Evolutionary conservation across 2,329 filamentous ascomycete species (phyloP), one percentile per base, ranked within the genome.

Genomic region (Elsinoe batatas): DNA sequence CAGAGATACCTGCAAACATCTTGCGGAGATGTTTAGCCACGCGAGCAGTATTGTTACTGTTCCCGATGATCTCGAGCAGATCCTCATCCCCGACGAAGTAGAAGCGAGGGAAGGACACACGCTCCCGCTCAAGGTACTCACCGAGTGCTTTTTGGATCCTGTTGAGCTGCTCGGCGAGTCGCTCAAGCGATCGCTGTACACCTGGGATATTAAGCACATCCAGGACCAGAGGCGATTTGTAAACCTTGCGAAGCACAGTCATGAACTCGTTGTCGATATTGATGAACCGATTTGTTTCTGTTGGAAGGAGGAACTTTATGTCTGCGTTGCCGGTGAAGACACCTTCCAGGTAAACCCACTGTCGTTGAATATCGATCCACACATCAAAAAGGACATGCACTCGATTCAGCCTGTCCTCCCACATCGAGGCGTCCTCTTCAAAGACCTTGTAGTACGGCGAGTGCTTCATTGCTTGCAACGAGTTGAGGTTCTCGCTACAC

Each of bases 51-150:
- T 99, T 93, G 66, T 96, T 96, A 74, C 91, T 97, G 71, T 99
- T 99, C 68, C 93, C 93, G 61, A 99, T 99, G 73, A 99, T 99
- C 71, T 99, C 93, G 20, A 99, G 79, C 57, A 99, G 76, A 71
- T 99, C 93, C 68, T 99, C 94, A 65, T 99, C 94, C 69, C 93
- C 93, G 56, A 99, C 94, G 64, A 98, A 99, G 75, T 99, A 99
- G 76, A 99, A 99, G 57, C 93, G 84, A 43, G 93, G 93, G 74
- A 99, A 99, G 0, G 91, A 95, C 0, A 97, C 87, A 72, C 93
- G 85, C 72, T 99, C 93, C 66, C 93, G 91, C 72, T 99, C 94
- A 35, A 99, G 82, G 65, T 99, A 99, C 74, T 98, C 93, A 71
- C 93, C 93, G 8, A 98, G 81, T 2, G 94, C 94, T 73, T 98